Evolutionary conservation across 306 rosid genomes (phyloP).

Genomic region (Hylodesmum podocarpum): DNA sequence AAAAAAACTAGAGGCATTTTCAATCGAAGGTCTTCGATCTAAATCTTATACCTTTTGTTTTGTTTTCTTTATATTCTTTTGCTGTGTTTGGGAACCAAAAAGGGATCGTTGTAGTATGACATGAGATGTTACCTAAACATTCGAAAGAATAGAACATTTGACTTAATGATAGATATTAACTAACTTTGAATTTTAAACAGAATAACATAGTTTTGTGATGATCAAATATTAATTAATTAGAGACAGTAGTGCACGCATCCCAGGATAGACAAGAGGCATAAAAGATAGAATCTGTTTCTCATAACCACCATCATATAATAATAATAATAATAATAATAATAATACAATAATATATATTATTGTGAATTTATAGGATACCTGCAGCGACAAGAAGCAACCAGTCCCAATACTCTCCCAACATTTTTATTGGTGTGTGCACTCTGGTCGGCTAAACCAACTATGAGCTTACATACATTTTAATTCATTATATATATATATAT

Average conservation of each 20-base stretch:
- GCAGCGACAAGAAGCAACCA: slow-evolving; percentile 14
- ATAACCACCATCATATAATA: not conserved
- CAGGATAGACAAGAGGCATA: slow-evolving; percentile 3
- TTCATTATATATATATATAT: too few relatives aligned
- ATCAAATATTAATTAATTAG: not conserved
- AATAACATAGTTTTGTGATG: not conserved
- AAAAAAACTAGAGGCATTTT: not conserved
- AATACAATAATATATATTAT: too few relatives aligned
- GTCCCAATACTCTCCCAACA: slow-evolving; percentile 11
- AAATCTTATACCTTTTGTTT: not conserved
- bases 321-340: not conserved
- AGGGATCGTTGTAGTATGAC: not conserved
- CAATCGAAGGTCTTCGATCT: not conserved
- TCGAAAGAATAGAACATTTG: not conserved
- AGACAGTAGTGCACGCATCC: not conserved
- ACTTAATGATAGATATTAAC: not conserved
- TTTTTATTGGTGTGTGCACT: not conserved
- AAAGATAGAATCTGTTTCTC: slow-evolving; percentile 18
- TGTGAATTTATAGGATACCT: slow-evolving; percentile 9
- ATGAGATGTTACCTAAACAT: not conserved
- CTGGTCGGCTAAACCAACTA: not conserved
- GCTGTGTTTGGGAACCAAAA: not conserved
- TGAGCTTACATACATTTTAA: not conserved
- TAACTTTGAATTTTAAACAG: not conserved
- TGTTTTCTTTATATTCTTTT: not conserved